Conservation (phyloP, 352 stramenopile species). For the Phytophthora hybrid region DNA sequence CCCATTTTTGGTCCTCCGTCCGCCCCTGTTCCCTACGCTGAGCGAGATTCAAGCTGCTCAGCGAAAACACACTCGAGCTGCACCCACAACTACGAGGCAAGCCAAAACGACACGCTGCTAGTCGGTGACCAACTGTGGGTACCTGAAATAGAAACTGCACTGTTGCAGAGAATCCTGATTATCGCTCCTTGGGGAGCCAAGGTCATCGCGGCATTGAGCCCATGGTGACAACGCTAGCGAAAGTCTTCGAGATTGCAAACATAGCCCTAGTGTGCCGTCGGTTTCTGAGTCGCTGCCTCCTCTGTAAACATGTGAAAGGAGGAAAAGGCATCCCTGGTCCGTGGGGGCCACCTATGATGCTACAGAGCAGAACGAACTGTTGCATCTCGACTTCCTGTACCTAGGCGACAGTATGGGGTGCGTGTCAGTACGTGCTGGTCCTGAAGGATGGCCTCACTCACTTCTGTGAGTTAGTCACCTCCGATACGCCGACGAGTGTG, state of each 20-base stretch:
- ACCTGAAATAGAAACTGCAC: no score
- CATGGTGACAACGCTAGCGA: neutral
- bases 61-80: neutral
- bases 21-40: neutral
- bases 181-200: no score
- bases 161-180: no score
- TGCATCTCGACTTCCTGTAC: conserved; percentile 20
- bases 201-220: conserved; percentile 10
- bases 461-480: conserved; percentile 21
- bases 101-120: neutral
- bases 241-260: neutral
- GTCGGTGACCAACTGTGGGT: neutral
- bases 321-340: neutral
- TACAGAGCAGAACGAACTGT: conserved; percentile 10
- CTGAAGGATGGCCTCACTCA: conserved; percentile 26
- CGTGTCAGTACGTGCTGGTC: conserved; percentile 4
- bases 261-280: neutral
- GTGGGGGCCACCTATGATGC: conserved; percentile 1
- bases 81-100: neutral
- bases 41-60: neutral
- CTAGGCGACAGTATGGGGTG: conserved; percentile 2
- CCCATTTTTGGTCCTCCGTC: no score
- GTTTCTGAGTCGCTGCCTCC: neutral
- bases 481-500: conserved; percentile 14
- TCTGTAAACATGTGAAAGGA: conserved; percentile 28